Evolutionary conservation across 306 rosid species (phyloP).

Genomic region (Prunus mongolica): DNA sequence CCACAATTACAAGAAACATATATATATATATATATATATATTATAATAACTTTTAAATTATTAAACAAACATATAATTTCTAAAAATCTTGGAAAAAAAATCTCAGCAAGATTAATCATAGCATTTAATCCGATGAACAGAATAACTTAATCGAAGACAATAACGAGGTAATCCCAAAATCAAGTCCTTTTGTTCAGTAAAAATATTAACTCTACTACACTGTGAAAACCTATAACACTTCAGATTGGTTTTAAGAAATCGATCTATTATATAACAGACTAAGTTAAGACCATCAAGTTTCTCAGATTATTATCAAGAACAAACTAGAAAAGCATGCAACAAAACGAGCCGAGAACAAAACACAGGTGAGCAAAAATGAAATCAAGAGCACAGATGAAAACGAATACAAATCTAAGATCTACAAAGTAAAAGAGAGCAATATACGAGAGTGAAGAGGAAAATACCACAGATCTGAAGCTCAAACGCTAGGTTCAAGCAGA

Average conservation of each 20-base stretch:
- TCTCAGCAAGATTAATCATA: background rate
- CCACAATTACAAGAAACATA: no score
- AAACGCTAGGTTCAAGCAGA: background rate
- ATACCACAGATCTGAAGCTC: constrained; percentile 3
- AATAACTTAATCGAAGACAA: no score
- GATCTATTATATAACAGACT: background rate
- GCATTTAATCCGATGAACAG: no score
- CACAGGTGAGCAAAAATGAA: background rate
- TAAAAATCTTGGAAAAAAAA: no score
- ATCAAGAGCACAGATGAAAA: background rate
- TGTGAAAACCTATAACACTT: background rate
- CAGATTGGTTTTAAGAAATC: background rate
- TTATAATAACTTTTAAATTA: no score
- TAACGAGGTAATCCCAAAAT: background rate
- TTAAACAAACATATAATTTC: background rate
- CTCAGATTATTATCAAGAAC: background rate
- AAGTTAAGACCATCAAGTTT: background rate
- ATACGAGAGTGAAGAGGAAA: background rate
- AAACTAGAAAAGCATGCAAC: background rate
- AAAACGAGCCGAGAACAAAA: background rate
- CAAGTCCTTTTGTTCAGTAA: background rate
- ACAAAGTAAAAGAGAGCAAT: background rate
- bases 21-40: no score
- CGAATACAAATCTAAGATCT: background rate
- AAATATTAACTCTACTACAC: no score